Conservation (phyloP, 768 basidiomycete species). For the Gymnopilus junonius region DNA sequence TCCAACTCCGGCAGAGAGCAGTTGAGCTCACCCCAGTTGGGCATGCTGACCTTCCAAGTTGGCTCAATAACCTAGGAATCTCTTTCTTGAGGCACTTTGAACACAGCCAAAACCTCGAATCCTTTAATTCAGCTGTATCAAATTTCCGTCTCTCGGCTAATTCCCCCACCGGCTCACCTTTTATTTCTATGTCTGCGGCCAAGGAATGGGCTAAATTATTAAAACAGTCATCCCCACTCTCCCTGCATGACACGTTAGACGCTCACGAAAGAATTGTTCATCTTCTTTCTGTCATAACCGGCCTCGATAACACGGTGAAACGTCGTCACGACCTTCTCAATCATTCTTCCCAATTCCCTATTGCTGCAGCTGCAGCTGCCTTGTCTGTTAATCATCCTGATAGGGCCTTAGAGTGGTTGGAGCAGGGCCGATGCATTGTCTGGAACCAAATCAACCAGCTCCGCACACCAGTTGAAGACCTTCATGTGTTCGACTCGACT, state of each 20-base stretch:
- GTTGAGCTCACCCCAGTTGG: not conserved
- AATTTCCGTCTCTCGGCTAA: not conserved
- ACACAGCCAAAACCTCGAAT: too few relatives aligned
- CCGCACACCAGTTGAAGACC: slow-evolving; percentile 8
- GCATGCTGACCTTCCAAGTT: not conserved
- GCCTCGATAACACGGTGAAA: slow-evolving; percentile 20
- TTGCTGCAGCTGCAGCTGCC: slow-evolving; percentile 19
- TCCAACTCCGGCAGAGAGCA: not conserved
- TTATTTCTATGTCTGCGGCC: not conserved
- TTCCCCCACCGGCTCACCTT: not conserved
- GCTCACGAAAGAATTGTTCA: slow-evolving; percentile 13
- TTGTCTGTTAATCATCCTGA: not conserved
- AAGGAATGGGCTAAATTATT: not conserved
- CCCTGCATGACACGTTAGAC: not conserved
- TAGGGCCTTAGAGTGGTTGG: slow-evolving; percentile 16
- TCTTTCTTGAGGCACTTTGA: not conserved
- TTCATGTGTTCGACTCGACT: not conserved
- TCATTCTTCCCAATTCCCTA: slow-evolving; percentile 8
- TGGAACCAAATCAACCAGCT: slow-evolving; percentile 18
- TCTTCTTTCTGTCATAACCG: slow-evolving; percentile 19
- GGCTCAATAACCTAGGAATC: not conserved
- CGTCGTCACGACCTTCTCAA: slow-evolving; percentile 14
- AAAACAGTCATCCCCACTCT: not conserved
- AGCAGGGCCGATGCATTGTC: slow-evolving; percentile 16
- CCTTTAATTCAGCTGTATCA: not conserved